phyloP scores from a whole-genome alignment of 306 rosid genomes.

The Macrotyloma uniflorum region DNA sequence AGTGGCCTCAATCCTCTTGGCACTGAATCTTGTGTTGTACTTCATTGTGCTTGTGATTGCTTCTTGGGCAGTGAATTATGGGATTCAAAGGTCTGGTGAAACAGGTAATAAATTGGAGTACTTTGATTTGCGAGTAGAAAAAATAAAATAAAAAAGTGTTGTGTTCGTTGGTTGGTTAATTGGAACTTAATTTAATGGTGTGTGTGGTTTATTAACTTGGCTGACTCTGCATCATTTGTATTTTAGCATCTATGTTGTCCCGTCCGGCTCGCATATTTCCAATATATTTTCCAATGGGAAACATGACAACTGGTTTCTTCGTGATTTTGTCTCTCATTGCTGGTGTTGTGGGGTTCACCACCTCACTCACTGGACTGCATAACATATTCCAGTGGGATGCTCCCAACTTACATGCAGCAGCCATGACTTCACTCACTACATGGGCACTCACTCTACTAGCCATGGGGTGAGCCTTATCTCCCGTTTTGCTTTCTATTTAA shows the following conservation, averaged over 20 bases:
- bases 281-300: conserved; percentile 83
- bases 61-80: conserved; percentile 88
- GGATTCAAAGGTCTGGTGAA: conserved; percentile 66
- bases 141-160: not conserved
- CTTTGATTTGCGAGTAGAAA: not conserved
- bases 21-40: conserved; percentile 66
- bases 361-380: conserved; percentile 70
- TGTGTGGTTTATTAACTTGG: not conserved
- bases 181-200: not conserved
- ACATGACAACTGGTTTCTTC: conserved; percentile 81
- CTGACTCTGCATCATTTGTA: not conserved
- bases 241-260: conserved; percentile 71
- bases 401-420: conserved; percentile 63
- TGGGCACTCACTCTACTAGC: conserved; percentile 80
- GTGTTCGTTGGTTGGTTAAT: not conserved
- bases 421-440: conserved; percentile 67
- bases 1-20: conserved; percentile 59
- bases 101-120: conserved; percentile 48
- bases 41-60: conserved; percentile 69
- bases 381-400: conserved; percentile 59
- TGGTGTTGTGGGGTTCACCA: conserved; percentile 83
- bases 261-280: conserved; percentile 75
- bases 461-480: conserved; percentile 66
- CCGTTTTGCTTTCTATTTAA: not conserved
- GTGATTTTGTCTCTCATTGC: conserved; percentile 74